Percentiles rank a stretch among this genome's conserved stretches.
These are phyloP conservation scores for Beauveria sp. DNA, from an alignment of 2,329 filamentous ascomycete species.

Conservation along the genomic window DNA sequence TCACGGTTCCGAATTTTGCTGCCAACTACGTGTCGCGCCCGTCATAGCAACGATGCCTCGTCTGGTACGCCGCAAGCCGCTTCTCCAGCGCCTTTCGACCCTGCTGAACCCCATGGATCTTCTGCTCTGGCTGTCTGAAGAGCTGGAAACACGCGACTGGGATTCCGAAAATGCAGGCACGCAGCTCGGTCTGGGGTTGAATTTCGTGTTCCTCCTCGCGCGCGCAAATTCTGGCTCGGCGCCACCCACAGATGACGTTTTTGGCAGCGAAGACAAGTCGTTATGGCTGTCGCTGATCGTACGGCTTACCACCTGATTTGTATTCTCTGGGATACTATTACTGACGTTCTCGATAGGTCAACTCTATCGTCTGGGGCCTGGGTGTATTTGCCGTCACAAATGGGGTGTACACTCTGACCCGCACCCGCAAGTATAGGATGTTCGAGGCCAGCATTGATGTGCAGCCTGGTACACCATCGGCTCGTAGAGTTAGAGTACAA, in stretches of 20 bases:
- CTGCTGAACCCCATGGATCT: conserved; percentile 84
- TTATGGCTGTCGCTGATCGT: conserved; percentile 57
- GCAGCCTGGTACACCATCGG: conserved; percentile 71
- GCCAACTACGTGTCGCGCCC: background rate
- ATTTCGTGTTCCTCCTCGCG: conserved; percentile 73
- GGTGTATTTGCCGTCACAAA: conserved; percentile 63
- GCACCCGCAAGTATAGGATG: conserved; percentile 79
- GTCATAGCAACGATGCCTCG: conserved; percentile 50
- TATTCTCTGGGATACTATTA: background rate
- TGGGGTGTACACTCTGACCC: conserved; percentile 71
- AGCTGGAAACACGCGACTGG: conserved; percentile 86
- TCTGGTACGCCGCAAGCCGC: conserved; percentile 72
- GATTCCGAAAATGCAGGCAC: conserved; percentile 73
- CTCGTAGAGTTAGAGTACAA: conserved; percentile 79
- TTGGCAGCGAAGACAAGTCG: conserved; percentile 60
- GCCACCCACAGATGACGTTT: conserved; percentile 68
- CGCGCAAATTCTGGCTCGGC: conserved; percentile 62
- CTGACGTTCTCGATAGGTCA: conserved; percentile 40
- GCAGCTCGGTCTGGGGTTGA: conserved; percentile 67
- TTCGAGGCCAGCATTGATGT: conserved; percentile 82
- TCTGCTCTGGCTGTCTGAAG: conserved; percentile 83
- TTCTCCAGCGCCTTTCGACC: conserved; percentile 71
- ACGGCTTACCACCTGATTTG: conserved; percentile 21
- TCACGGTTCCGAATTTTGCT: background rate
- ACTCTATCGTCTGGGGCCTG: conserved; percentile 64